phyloP scores from a whole-genome alignment of 345 rosid species.

The Eucalyptus shirleyi region DNA sequence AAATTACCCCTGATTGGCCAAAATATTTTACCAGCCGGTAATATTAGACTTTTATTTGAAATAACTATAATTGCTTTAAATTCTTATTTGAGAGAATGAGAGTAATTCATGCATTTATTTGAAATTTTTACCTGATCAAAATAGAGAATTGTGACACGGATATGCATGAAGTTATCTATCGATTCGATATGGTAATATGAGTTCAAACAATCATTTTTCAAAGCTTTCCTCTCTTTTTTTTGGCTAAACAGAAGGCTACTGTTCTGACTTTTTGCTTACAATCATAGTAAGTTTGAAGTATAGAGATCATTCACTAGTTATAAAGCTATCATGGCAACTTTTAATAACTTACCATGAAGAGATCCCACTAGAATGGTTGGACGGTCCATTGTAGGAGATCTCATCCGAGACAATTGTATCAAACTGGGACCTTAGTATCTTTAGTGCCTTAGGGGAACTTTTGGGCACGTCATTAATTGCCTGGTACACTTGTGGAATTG shows the following conservation, averaged over 20 bases:
- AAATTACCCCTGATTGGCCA: too few relatives aligned
- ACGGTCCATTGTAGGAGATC: background rate
- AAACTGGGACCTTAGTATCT: background rate
- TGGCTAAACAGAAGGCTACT: background rate
- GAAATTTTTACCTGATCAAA: background rate
- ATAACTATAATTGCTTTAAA: rapidly evolving
- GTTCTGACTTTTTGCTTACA: rapidly evolving
- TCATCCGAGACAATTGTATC: background rate
- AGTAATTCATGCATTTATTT: rapidly evolving
- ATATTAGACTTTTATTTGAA: too few relatives aligned
- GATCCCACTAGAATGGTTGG: background rate
- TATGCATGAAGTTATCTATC: background rate
- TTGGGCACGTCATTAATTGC: background rate
- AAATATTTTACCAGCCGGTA: rapidly evolving
- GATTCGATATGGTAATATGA: background rate
- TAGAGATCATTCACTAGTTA: background rate
- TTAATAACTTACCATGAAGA: background rate
- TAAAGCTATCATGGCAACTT: background rate
- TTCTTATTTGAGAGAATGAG: too few relatives aligned
- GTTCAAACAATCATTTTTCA: background rate
- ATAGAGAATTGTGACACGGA: background rate
- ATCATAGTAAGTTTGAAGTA: background rate
- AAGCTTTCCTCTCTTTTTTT: background rate
- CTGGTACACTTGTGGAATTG: rapidly evolving
- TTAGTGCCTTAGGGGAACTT: background rate